phyloP scores from a whole-genome alignment of 2,329 filamentous ascomycete species.

The Ophioceras dolichostomum region DNA sequence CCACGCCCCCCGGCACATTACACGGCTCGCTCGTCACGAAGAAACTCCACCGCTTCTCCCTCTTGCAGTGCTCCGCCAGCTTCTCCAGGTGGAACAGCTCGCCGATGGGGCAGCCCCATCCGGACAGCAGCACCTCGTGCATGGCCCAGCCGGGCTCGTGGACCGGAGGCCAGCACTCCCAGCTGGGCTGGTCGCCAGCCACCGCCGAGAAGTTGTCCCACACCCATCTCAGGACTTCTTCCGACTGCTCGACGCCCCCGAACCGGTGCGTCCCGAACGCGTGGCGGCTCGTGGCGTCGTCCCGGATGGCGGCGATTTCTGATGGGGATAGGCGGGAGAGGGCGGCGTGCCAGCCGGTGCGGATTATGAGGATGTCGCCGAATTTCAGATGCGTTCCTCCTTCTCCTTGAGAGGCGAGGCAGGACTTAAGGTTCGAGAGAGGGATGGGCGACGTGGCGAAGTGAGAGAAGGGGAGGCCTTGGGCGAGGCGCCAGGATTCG shows the following conservation, averaged over 20 bases:
- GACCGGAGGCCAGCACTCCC: constrained; percentile 28
- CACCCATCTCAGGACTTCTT: constrained; percentile 39
- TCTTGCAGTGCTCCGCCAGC: constrained; percentile 21
- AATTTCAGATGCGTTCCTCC: constrained; percentile 23
- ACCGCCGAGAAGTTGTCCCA: constrained; percentile 47
- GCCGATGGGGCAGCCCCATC: constrained; percentile 18
- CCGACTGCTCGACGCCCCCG: constrained; percentile 33
- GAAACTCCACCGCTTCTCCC: constrained; percentile 18
- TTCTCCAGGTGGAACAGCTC: constrained; percentile 31
- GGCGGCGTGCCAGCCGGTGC: constrained; percentile 35
- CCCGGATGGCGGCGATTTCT: constrained; percentile 20
- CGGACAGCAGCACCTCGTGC: constrained; percentile 9
- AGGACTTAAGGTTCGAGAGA: constrained; percentile 24
- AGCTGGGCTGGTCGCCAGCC: constrained; percentile 40
- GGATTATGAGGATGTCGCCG: constrained; percentile 46
- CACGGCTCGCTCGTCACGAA: constrained; percentile 7
- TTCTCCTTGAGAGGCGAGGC: constrained; percentile 24
- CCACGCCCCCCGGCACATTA: constrained; percentile 3
- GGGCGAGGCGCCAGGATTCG: constrained; percentile 19
- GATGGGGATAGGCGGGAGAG: constrained; percentile 24
- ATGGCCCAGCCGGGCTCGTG: constrained; percentile 12
- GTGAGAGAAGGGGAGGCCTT: constrained; percentile 21
- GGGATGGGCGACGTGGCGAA: constrained; percentile 30
- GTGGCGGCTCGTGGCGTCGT: too few relatives aligned
- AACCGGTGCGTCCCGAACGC: too few relatives aligned